Evolutionary conservation across 805 yeast genomes (phyloP), one percentile per base, ranked within the genome.

Genomic region (Phaffomyces antillensis): DNA sequence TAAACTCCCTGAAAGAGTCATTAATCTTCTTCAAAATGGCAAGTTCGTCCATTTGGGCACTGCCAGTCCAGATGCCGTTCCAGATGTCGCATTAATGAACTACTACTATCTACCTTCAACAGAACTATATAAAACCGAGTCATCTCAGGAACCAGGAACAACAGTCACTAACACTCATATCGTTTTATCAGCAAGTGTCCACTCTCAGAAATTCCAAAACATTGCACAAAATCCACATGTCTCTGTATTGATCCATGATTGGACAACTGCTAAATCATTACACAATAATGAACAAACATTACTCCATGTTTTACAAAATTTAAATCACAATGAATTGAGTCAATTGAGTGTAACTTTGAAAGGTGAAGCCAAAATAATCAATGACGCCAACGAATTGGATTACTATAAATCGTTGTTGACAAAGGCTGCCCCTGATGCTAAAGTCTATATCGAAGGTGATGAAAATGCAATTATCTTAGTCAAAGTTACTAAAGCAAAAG

Each of bases 71-170:
- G 49, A 62, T 9, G 74, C 86, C 37, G 63, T 78, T 38, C 98
- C 98, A 7, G 93, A 90, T 49, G 96, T 89, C 4, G 77, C 93
- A 17, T 71, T 91, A 51, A 91, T 91, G 98, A 91, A 87, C 65
- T 91, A 86, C 64, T 81, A 90, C 5, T 86, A 80, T 60, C 64
- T 83, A 18, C 68, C 72, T 6, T 60, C 72, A 7, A 57, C 60
- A 16, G 63, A 67, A 24, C 57, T 68, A 0, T 71, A 52, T 51
- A 34, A 31, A 4, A 25, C 51, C 6, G 46, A 49, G 34, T 23
- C 49, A 3, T 58, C 60, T 37, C 45, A 61, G 15, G 58, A 62
- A 34, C 36, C 46, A 3, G 49, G 45, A 17, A 55, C 61, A 17
- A 54, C 64, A 62, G 44, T 52, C 23, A 64, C 62, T 12, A 70